Conservation (phyloP, 2,329 filamentous ascomycete species). For the Diaporthe sp. region DNA sequence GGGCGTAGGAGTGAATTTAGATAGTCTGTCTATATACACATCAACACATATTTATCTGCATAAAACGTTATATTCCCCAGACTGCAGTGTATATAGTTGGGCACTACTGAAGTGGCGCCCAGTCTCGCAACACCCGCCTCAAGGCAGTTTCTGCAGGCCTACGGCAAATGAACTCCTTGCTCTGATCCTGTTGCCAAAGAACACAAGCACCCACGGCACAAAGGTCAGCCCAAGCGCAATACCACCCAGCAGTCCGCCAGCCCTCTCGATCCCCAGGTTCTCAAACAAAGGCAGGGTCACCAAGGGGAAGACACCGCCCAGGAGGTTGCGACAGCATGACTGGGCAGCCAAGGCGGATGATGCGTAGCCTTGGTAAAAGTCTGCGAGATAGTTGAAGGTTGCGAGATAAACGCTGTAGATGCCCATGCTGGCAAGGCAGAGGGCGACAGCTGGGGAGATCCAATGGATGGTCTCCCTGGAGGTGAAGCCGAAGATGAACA, state of each 20-base stretch:
- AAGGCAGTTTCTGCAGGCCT: conserved; percentile 51
- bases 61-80: no score
- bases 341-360: conserved; percentile 89
- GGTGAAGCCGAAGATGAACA: conserved; percentile 86
- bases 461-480: conserved; percentile 74
- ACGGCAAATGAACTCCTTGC: conserved; percentile 82
- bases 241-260: conserved; percentile 81
- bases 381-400: conserved; percentile 93
- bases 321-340: conserved; percentile 85
- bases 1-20: no score
- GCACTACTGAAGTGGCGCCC: not conserved
- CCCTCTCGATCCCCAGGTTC: conserved; percentile 77
- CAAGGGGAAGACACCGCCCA: conserved; percentile 85
- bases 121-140: not conserved
- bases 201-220: conserved; percentile 89
- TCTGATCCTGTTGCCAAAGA: conserved; percentile 83
- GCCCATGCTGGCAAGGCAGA: conserved; percentile 83
- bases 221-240: conserved; percentile 77
- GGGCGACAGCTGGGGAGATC: conserved; percentile 78
- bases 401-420: conserved; percentile 90
- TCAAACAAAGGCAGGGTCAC: conserved; percentile 81
- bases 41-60: no score
- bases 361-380: conserved; percentile 88
- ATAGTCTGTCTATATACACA: no score
- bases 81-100: not conserved